These are phyloP conservation scores for Corymbia maculata DNA, from an alignment of 345 rosid species.

Conservation along the genomic window DNA sequence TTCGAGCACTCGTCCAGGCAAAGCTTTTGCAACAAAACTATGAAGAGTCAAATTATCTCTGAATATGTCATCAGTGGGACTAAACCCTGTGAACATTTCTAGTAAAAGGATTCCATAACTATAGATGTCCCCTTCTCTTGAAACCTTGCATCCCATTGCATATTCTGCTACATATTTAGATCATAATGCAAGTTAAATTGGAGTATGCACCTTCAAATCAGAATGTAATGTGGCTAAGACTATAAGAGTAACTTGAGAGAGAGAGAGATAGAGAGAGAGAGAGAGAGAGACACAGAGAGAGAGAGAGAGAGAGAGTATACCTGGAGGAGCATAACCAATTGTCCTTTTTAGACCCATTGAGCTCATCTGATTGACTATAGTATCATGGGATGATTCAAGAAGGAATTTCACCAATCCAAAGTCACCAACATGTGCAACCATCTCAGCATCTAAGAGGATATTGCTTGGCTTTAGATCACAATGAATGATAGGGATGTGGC, in stretches of 20 bases:
- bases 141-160: not conserved
- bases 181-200: not conserved
- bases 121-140: not conserved
- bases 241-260: not conserved
- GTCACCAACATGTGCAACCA: not conserved
- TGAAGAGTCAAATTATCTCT: not conserved
- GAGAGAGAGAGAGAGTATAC: not conserved
- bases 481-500: not conserved
- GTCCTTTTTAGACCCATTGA: not conserved
- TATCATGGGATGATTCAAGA: not conserved
- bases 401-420: not conserved
- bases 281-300: not conserved
- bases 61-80: not conserved
- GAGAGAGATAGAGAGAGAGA: not conserved
- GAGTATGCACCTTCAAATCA: not conserved
- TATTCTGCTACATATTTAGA: not conserved
- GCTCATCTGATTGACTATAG: not conserved
- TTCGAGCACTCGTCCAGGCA: not conserved
- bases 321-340: not conserved
- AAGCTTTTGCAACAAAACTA: not conserved
- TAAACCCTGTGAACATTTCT: not conserved
- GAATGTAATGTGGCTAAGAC: not conserved
- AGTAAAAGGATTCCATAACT: not conserved
- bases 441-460: not conserved
- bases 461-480: not conserved